Conservation (phyloP, 352 stramenopile genomes). For the Achlya hypogyna region DNA sequence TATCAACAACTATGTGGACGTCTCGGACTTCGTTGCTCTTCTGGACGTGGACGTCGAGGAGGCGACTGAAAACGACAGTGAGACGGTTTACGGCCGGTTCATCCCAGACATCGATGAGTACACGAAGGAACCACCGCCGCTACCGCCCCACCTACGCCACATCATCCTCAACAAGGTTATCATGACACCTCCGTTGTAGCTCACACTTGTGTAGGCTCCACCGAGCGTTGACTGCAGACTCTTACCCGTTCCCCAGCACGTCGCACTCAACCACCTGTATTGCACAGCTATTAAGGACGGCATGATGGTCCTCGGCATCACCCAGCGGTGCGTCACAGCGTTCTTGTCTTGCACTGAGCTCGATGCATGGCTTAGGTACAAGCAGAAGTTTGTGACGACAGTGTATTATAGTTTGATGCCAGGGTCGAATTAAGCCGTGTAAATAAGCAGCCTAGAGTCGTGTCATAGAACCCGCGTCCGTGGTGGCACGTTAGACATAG, state of each 20-base stretch:
- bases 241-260: slow-evolving; percentile 96
- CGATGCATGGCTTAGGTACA: slow-evolving; percentile 39
- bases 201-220: slow-evolving; percentile 45
- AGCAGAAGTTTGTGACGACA: slow-evolving; percentile 97
- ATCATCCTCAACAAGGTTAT: slow-evolving; percentile 99
- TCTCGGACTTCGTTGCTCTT: slow-evolving; percentile 93
- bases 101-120: slow-evolving; percentile 99
- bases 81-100: slow-evolving; percentile 91
- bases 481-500: slow-evolving; percentile 49
- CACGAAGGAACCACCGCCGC: slow-evolving; percentile 97
- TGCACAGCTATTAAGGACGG: slow-evolving; percentile 98
- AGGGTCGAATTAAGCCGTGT: slow-evolving; percentile 49
- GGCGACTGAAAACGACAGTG: slow-evolving; percentile 42
- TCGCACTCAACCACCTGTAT: slow-evolving; percentile 99
- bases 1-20: slow-evolving; percentile 99
- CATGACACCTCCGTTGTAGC: background rate
- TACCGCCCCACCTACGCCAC: slow-evolving; percentile 97
- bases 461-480: background rate
- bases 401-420: slow-evolving; percentile 96
- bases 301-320: slow-evolving; percentile 99
- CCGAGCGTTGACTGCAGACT: slow-evolving; percentile 91
- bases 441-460: slow-evolving; percentile 2
- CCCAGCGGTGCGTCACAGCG: slow-evolving; percentile 82
- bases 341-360: background rate
- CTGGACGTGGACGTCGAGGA: slow-evolving; percentile 56